phyloP scores from a whole-genome alignment of 305 asterid genomes.

The Petunia hybrid region DNA sequence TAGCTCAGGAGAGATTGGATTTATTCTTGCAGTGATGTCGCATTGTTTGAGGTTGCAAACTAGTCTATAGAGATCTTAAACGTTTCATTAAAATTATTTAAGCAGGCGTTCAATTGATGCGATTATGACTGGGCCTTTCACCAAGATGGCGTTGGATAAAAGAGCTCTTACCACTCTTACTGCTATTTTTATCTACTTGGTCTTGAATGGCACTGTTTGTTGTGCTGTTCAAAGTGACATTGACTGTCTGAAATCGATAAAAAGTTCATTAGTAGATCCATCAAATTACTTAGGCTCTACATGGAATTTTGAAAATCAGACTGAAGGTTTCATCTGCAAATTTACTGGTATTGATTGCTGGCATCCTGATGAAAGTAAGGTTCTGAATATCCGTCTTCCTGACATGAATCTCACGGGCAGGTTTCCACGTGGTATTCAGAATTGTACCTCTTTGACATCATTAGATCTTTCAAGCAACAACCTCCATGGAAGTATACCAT shows the following conservation, averaged over 20 bases:
- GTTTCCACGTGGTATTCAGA: conserved; percentile 45
- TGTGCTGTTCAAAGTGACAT: conserved; percentile 41
- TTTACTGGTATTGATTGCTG: conserved; percentile 45
- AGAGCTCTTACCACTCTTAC: conserved; percentile 12
- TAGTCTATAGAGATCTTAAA: conserved; percentile 30
- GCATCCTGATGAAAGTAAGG: conserved; percentile 39
- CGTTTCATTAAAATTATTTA: not conserved
- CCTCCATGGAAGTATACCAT: conserved; percentile 44
- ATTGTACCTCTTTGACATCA: conserved; percentile 38
- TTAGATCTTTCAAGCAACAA: conserved; percentile 49
- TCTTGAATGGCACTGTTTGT: conserved; percentile 31
- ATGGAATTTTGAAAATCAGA: conserved; percentile 39
- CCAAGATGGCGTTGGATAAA: conserved; percentile 23
- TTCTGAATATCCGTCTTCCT: conserved; percentile 40
- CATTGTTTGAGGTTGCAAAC: not conserved
- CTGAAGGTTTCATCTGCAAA: conserved; percentile 43
- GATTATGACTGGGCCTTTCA: not conserved
- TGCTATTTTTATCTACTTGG: conserved; percentile 26
- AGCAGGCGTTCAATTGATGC: not conserved
- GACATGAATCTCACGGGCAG: conserved; percentile 49
- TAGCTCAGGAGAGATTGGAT: not conserved
- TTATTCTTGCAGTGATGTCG: conserved; percentile 14
- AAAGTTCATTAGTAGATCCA: conserved; percentile 39
- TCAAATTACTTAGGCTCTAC: not conserved
- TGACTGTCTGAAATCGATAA: conserved; percentile 38